Conservation (phyloP, 2,329 filamentous ascomycete genomes). For the Diaporthe velutina region DNA sequence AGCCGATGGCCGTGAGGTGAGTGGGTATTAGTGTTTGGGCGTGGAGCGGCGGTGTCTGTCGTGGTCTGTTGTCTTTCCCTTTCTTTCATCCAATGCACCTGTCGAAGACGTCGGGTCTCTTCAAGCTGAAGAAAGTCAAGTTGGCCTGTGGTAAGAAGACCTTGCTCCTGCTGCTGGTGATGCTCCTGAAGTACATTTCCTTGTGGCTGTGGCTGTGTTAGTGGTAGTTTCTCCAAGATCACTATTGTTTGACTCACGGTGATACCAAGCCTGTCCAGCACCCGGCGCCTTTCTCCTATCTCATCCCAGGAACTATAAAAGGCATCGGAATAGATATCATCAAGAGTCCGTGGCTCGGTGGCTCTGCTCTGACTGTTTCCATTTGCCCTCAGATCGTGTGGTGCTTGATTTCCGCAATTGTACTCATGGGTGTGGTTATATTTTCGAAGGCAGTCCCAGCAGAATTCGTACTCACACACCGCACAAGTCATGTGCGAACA, state of each 20-base stretch:
- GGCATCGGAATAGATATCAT: background rate
- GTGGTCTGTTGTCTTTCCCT: background rate
- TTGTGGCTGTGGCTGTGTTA: no score
- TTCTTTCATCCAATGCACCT: background rate
- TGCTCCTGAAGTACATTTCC: no score
- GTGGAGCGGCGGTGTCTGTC: background rate
- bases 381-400: background rate
- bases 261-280: background rate
- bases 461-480: background rate
- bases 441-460: background rate
- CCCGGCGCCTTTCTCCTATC: background rate
- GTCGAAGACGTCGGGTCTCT: background rate
- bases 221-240: no score
- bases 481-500: background rate
- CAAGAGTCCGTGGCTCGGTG: background rate
- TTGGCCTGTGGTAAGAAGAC: no score
- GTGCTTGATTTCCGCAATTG: background rate
- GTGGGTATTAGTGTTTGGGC: background rate
- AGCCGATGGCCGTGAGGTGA: background rate
- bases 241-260: no score
- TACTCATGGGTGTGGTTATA: background rate
- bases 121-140: no score
- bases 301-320: background rate
- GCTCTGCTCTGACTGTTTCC: background rate
- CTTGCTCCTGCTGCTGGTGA: no score